Evolutionary conservation across 495 filamentous ascomycete species (phyloP), one percentile per base, ranked within the genome.

Genomic region (Durotheca rogersii): DNA sequence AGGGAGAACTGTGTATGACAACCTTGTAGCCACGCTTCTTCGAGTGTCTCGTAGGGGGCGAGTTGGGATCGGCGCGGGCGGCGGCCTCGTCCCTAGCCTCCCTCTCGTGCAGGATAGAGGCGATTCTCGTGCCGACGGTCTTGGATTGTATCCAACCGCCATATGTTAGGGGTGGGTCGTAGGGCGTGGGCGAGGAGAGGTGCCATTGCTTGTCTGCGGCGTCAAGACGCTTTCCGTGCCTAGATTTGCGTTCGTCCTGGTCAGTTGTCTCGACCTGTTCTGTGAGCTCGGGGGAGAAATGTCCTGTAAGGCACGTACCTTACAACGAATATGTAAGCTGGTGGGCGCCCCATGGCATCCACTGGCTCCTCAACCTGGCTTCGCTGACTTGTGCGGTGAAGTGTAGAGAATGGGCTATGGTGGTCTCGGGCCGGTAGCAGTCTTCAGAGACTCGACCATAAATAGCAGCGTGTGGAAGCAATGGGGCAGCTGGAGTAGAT

Each of bases 121-220:
- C 84, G 45, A 99, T 95, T 30, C 90, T 82, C 12, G 77, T 72
- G 2, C 93, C 93, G 2, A 96, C 73, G 6, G 81, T 81, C 50
- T 85, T 84, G 40, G 86, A 83, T 64, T 96, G 92, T 14, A 80
- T 79, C 90, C 91, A 97, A 34, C 93, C 93, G 51, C 89, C 86
- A 62, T 96, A 97, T 11, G 91, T 96, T 36, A 99, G 78, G 32
- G 94, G 93, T 33, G 93, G 88, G 51, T 99, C 92, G 73, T 97
- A 97, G 4, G 93, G 94, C 2, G 88, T 92, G 2, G 90, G 85
- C 3, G 94, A 95, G n/a, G 88, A 85, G 9, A 96, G 76, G 70
- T 96, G 90, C 93, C 93, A 99, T 67, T 89, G 79, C 62, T 88
- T 87, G 72, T 97, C 90, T 51, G 90, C 89, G 34, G 88, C 88